Conservation (phyloP, 148 eudicot species). For the Persicaria tinctoria region DNA sequence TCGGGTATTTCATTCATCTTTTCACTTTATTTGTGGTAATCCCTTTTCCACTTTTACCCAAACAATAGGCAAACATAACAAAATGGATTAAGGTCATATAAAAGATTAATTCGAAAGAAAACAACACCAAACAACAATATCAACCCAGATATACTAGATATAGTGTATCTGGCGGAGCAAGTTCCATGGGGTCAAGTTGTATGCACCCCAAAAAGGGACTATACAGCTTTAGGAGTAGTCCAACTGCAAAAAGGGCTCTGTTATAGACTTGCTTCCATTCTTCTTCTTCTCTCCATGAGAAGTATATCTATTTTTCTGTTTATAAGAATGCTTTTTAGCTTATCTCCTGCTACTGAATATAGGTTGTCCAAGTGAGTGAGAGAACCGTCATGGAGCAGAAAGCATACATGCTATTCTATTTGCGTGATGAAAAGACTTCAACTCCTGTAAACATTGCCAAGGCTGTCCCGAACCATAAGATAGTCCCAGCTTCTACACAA, state of each 20-base stretch:
- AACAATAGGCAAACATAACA: not conserved
- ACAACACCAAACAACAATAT: not conserved
- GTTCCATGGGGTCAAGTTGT: no score
- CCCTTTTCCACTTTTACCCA: not conserved
- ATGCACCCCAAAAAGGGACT: not conserved
- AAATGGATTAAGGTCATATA: not conserved
- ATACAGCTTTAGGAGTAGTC: not conserved
- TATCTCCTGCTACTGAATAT: constrained; percentile 7
- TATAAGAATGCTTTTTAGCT: not conserved
- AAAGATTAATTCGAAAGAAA: not conserved
- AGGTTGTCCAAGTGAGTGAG: constrained; percentile 83
- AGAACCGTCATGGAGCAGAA: constrained; percentile 73
- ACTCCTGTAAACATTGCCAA: constrained; percentile 39
- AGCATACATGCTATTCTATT: constrained; percentile 94
- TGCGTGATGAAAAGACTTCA: constrained; percentile 46
- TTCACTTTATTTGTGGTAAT: constrained; percentile 1
- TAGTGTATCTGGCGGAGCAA: no score
- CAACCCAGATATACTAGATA: no score
- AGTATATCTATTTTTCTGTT: not conserved
- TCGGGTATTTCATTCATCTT: constrained; percentile 40
- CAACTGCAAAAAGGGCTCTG: not conserved
- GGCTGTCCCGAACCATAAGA: constrained; percentile 21
- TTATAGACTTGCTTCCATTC: not conserved
- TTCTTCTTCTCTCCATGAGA: not conserved
- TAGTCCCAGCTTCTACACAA: not conserved